A percentile compares a stretch with the other conserved stretches of the same genome.
phyloP scores from a whole-genome alignment of 768 basidiomycete genomes.

The Holtermanniella nyarrowii region DNA sequence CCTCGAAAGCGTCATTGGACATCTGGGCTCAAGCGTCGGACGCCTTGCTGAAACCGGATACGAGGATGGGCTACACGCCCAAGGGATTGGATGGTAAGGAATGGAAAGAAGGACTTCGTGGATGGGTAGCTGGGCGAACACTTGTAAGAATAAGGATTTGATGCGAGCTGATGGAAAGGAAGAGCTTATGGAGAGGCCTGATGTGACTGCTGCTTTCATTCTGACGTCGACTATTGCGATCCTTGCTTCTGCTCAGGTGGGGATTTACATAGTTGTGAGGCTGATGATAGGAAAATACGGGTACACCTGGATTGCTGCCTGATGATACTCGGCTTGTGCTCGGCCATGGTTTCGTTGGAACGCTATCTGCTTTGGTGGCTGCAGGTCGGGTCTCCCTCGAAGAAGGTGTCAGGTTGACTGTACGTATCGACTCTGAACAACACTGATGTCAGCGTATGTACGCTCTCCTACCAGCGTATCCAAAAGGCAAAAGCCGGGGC shows the following conservation, averaged over 20 bases:
- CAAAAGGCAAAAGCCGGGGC: constrained; percentile 2
- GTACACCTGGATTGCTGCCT: constrained; percentile 19
- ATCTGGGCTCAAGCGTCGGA: constrained; percentile 37
- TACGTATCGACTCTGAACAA: constrained; percentile 7
- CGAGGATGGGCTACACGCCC: constrained; percentile 28
- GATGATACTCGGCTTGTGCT: constrained; percentile 28
- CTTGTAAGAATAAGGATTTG: constrained; percentile 9
- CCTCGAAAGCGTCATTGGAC: constrained; percentile 24
- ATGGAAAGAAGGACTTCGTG: constrained; percentile 26
- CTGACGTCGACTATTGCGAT: constrained; percentile 35
- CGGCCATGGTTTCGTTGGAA: constrained; percentile 39
- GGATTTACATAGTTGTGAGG: background rate
- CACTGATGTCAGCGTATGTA: constrained; percentile 20
- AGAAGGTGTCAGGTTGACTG: constrained; percentile 30
- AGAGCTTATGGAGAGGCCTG: constrained; percentile 32
- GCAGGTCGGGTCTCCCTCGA: constrained; percentile 27
- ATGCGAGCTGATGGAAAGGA: constrained; percentile 10
- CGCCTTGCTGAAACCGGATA: constrained; percentile 29
- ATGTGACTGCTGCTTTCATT: constrained; percentile 37
- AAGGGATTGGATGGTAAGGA: constrained; percentile 22
- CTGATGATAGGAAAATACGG: constrained; percentile 17
- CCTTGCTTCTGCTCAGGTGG: constrained; percentile 32
- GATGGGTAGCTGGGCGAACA: constrained; percentile 34
- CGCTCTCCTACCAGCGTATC: constrained; percentile 20
- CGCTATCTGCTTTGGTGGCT: constrained; percentile 34